phyloP scores from a whole-genome alignment of 2,329 filamentous ascomycete species.

The Alternaria postmessia region DNA sequence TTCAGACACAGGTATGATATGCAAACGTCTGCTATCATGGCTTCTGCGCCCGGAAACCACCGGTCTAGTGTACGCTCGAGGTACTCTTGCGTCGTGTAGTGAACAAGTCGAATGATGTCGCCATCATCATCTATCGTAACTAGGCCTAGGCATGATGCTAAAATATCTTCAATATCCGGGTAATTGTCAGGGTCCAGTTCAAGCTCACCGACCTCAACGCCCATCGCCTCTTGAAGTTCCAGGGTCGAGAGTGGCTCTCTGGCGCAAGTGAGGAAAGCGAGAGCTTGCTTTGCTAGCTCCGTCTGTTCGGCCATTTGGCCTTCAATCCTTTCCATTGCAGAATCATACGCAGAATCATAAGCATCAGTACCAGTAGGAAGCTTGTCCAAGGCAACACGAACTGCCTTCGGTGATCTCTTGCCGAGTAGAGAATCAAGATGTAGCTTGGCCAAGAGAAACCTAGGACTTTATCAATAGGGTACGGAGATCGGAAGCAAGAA shows the following conservation, averaged over 20 bases:
- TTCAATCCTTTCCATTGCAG: not conserved
- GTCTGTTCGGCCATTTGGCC: not conserved
- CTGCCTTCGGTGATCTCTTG: not conserved
- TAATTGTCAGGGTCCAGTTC: not conserved
- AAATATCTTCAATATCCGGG: accelerated
- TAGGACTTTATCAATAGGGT: not conserved
- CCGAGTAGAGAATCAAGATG: not conserved
- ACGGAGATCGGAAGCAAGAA: too few relatives aligned
- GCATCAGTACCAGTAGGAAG: too few relatives aligned
- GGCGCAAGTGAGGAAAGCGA: not conserved
- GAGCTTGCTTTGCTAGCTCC: not conserved
- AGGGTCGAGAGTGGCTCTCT: accelerated
- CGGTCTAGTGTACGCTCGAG: too few relatives aligned
- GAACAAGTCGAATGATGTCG: too few relatives aligned
- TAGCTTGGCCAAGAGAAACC: not conserved
- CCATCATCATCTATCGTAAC: too few relatives aligned
- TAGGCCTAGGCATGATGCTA: too few relatives aligned
- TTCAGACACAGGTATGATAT: too few relatives aligned
- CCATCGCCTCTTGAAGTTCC: not conserved
- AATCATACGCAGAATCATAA: not conserved
- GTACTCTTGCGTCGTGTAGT: too few relatives aligned
- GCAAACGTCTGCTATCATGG: too few relatives aligned
- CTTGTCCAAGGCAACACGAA: not conserved
- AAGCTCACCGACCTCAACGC: not conserved
- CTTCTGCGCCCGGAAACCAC: too few relatives aligned